These are phyloP conservation scores for Pinus taeda DNA, from an alignment of 75 land plant genomes.

Conservation along the genomic window DNA sequence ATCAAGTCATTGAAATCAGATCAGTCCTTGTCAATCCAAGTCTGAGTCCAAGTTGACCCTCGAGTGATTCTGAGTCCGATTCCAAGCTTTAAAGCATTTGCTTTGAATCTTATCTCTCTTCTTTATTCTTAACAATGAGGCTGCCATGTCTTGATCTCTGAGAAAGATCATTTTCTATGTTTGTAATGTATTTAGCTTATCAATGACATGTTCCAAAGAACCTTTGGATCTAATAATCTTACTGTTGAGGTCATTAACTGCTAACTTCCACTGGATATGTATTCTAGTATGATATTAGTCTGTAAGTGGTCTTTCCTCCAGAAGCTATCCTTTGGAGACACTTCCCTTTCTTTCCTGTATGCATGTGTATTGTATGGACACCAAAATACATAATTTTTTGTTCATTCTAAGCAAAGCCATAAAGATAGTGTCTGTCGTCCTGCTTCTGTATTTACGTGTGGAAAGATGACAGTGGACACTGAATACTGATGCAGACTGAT, in stretches of 20 bases:
- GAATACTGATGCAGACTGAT: neutral
- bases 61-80: too few species aligned
- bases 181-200: neutral
- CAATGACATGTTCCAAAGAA: neutral
- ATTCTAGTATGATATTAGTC: neutral
- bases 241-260: neutral
- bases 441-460: neutral
- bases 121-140: too few species aligned
- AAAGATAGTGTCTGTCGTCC: neutral
- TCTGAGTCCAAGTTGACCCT: too few species aligned
- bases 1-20: too few species aligned
- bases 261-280: neutral
- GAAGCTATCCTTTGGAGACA: neutral
- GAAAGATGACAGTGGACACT: neutral
- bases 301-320: neutral
- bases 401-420: neutral
- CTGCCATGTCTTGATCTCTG: too few species aligned
- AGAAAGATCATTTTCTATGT: neutral
- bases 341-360: neutral
- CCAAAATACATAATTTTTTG: constrained; percentile 1
- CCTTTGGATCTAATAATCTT: neutral
- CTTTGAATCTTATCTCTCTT: too few species aligned
- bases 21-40: too few species aligned
- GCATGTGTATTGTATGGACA: neutral
- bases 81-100: too few species aligned